These are phyloP conservation scores for Apiospora arundinis DNA, from an alignment of 2,329 filamentous ascomycete species.

Conservation along the genomic window DNA sequence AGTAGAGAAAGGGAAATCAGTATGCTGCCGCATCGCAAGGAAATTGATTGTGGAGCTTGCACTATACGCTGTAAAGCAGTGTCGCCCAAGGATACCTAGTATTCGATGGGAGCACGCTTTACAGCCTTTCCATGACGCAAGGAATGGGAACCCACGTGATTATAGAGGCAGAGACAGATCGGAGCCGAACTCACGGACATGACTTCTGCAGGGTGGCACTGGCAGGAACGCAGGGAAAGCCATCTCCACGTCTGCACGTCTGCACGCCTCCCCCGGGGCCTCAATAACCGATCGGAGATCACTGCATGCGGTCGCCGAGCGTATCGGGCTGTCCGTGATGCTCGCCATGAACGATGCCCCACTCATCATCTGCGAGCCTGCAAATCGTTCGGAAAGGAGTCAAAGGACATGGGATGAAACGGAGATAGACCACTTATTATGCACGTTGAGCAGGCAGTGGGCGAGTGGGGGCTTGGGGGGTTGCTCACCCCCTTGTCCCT, in stretches of 20 bases:
- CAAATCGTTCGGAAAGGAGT: background rate
- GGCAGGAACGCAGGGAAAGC: background rate
- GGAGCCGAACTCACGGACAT: slow-evolving; percentile 4
- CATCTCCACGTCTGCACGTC: background rate
- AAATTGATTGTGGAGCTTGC: background rate
- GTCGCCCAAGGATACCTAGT: background rate
- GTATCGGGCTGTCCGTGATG: background rate
- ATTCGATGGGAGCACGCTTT: background rate
- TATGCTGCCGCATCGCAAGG: background rate
- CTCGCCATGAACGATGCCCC: background rate
- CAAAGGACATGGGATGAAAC: slow-evolving; percentile 1
- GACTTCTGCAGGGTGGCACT: background rate
- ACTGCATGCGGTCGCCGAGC: background rate
- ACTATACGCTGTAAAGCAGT: background rate
- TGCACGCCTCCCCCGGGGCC: background rate
- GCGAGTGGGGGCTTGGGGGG: background rate
- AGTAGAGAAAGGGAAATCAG: background rate
- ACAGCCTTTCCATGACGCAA: background rate
- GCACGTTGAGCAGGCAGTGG: background rate
- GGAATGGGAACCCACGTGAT: background rate
- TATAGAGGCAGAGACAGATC: background rate
- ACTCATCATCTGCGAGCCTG: background rate
- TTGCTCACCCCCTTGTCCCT: background rate
- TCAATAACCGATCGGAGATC: slow-evolving; percentile 16
- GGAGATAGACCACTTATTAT: slow-evolving; percentile 6